Evolutionary conservation across 768 basidiomycete species (phyloP).

Genomic region (Nidularia pulvinata): DNA sequence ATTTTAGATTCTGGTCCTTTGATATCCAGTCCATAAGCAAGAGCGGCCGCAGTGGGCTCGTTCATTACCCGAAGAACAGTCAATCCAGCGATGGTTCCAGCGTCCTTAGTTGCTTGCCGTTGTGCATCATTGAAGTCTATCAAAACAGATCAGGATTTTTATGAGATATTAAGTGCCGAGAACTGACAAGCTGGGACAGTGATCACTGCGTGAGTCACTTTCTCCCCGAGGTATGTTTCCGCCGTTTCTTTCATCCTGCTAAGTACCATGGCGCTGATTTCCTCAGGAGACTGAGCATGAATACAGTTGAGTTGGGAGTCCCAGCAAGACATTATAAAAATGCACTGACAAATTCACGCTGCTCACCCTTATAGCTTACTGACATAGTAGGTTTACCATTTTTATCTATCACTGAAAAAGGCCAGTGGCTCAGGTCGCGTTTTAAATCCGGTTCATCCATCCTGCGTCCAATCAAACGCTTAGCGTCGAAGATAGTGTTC

Average conservation of each 20-base stretch:
- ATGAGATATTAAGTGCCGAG: neutral
- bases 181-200: slow-evolving; percentile 56
- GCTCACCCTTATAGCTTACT: slow-evolving; percentile 61
- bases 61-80: slow-evolving; percentile 68
- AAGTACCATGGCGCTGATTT: slow-evolving; percentile 68
- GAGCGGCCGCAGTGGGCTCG: slow-evolving; percentile 70
- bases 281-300: slow-evolving; percentile 50
- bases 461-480: slow-evolving; percentile 88
- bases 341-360: slow-evolving; percentile 49
- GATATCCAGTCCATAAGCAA: slow-evolving; percentile 71
- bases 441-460: slow-evolving; percentile 77
- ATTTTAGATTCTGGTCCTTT: slow-evolving; percentile 57
- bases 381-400: slow-evolving; percentile 77
- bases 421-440: slow-evolving; percentile 86
- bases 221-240: slow-evolving; percentile 65
- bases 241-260: slow-evolving; percentile 73
- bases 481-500: slow-evolving; percentile 96
- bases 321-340: neutral
- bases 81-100: slow-evolving; percentile 64
- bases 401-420: slow-evolving; percentile 75
- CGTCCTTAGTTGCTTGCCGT: slow-evolving; percentile 70
- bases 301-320: neutral
- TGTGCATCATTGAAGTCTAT: slow-evolving; percentile 59
- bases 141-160: slow-evolving; percentile 15
- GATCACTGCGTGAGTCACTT: slow-evolving; percentile 60